Percentiles rank a stretch among this genome's conserved stretches.
Evolutionary conservation across 164 flowering plant species (phyloP).

Genomic region (Cinnamomum micranthum): DNA sequence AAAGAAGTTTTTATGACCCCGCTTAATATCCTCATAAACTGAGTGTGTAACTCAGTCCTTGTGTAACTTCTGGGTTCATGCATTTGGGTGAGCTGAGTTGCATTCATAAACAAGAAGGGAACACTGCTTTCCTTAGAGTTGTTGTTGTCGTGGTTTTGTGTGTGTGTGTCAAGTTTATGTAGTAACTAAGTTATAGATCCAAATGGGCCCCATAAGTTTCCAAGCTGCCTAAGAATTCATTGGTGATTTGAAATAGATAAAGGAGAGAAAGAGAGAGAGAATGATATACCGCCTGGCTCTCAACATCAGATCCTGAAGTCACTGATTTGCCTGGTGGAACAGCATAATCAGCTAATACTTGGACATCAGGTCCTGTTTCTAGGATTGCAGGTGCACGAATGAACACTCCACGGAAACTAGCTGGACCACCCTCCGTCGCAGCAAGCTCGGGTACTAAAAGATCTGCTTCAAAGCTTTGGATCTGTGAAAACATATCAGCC

Average conservation of each 20-base stretch:
- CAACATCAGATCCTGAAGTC: conserved; percentile 26
- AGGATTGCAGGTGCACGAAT: conserved; percentile 95
- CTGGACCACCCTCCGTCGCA: conserved; percentile 82
- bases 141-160: no score
- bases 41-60: no score
- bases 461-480: conserved; percentile 92
- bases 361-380: conserved; percentile 85
- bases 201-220: not conserved
- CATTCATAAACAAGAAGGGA: no score
- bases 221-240: not conserved
- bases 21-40: no score
- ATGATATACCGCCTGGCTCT: conserved; percentile 41
- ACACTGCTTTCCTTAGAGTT: no score
- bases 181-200: not conserved
- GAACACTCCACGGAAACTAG: conserved; percentile 76
- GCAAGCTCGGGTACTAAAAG: conserved; percentile 60
- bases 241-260: not conserved
- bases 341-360: conserved; percentile 73
- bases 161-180: no score
- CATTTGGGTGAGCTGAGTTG: no score
- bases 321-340: conserved; percentile 31
- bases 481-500: conserved; percentile 31
- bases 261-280: not conserved
- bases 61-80: no score
- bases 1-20: no score